phyloP scores from a whole-genome alignment of 495 filamentous ascomycete genomes.

The Baudoinia panamericana region DNA sequence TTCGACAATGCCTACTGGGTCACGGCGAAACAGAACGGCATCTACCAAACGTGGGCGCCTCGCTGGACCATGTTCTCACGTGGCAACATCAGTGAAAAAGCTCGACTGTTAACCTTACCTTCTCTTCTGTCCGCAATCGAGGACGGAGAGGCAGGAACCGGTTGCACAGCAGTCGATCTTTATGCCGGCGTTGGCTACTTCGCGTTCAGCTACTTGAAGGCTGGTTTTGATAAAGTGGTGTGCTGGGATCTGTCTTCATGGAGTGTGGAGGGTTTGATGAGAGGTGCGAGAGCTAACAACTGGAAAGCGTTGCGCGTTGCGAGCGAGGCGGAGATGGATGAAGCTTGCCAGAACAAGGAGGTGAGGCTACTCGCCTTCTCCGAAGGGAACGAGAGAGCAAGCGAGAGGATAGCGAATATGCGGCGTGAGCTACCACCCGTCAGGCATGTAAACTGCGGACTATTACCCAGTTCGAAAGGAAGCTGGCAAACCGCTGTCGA shows the following conservation, averaged over 20 bases:
- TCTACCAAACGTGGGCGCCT: slow-evolving; percentile 78
- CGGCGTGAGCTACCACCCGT: slow-evolving; percentile 27
- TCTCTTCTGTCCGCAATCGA: slow-evolving; percentile 21
- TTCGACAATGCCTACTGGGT: slow-evolving; percentile 61
- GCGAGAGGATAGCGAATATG: slow-evolving; percentile 32
- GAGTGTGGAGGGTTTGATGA: slow-evolving; percentile 67
- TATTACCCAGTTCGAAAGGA: slow-evolving; percentile 53
- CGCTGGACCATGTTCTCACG: slow-evolving; percentile 82
- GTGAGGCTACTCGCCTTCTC: slow-evolving; percentile 51
- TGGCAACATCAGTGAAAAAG: slow-evolving; percentile 83
- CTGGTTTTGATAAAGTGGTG: slow-evolving; percentile 57
- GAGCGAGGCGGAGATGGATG: slow-evolving; percentile 17
- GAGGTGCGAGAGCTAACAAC: slow-evolving; percentile 55
- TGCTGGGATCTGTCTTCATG: slow-evolving; percentile 85
- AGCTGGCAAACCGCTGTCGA: slow-evolving; percentile 56
- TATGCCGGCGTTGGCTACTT: slow-evolving; percentile 94
- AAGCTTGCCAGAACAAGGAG: slow-evolving; percentile 21
- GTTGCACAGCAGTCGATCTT: slow-evolving; percentile 57
- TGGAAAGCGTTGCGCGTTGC: slow-evolving; percentile 42
- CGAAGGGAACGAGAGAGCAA: slow-evolving; percentile 52
- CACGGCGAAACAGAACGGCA: slow-evolving; percentile 58
- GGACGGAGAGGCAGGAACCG: slow-evolving; percentile 18
- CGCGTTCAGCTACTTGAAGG: slow-evolving; percentile 59
- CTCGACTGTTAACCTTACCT: slow-evolving; percentile 49
- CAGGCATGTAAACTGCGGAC: slow-evolving; percentile 68